A percentile compares a stretch with the other conserved stretches of the same genome.
phyloP scores from a whole-genome alignment of 2,329 filamentous ascomycete genomes.

The Fusarium xylarioides region DNA sequence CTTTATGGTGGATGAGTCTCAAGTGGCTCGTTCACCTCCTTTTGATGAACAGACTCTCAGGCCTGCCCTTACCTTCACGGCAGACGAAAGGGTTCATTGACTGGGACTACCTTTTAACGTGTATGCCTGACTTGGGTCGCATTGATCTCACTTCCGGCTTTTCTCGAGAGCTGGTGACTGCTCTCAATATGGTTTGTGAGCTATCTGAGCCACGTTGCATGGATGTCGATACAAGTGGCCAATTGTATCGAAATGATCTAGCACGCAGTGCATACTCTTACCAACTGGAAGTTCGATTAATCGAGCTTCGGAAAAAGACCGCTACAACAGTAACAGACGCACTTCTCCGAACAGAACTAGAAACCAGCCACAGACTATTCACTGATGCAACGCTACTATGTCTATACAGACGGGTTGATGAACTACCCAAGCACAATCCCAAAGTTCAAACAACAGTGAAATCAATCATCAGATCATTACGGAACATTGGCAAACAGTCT shows the following conservation, averaged over 20 bases:
- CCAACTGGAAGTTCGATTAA: neutral
- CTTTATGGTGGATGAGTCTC: conserved; percentile 3
- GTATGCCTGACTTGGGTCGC: neutral
- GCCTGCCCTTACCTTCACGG: neutral
- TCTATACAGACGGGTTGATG: neutral
- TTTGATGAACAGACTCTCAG: conserved; percentile 11
- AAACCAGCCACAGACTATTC: neutral
- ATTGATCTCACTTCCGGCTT: conserved; percentile 9
- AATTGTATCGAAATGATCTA: neutral
- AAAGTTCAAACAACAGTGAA: neutral
- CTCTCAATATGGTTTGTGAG: neutral
- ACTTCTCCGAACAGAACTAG: neutral
- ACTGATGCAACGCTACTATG: conserved; percentile 3
- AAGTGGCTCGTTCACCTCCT: conserved; percentile 11
- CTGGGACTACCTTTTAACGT: neutral
- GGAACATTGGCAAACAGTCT: neutral
- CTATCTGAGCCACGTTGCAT: neutral
- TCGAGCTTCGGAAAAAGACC: neutral
- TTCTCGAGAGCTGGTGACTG: neutral
- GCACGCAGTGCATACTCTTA: too few relatives aligned
- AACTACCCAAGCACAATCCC: neutral
- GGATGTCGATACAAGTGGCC: neutral
- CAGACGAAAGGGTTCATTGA: neutral
- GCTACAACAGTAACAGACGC: neutral
- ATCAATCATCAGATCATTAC: neutral